phyloP scores from a whole-genome alignment of 2,329 filamentous ascomycete species.

The Penicillium corylophilum region DNA sequence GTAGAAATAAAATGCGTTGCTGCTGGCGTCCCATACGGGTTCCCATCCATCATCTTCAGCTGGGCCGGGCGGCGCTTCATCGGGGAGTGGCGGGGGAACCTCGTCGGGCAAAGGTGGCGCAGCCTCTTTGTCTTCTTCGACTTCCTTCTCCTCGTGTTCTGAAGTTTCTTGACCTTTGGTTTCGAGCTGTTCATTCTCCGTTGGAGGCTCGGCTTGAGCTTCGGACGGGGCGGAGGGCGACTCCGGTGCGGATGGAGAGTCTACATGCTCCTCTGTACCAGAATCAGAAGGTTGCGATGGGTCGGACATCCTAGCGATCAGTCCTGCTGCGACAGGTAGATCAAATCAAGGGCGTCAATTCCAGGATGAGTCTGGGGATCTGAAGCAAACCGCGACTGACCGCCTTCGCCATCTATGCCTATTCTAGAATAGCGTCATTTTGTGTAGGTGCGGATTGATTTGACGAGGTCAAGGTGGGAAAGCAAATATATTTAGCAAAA shows the following conservation, averaged over 20 bases:
- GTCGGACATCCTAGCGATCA: conserved; percentile 15
- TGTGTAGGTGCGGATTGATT: not conserved
- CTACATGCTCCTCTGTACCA: conserved; percentile 71
- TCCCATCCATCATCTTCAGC: conserved; percentile 71
- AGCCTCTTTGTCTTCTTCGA: conserved; percentile 17
- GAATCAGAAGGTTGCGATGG: conserved; percentile 1
- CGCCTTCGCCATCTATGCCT: conserved; percentile 3
- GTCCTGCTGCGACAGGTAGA: not conserved
- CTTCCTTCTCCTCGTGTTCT: conserved; percentile 49
- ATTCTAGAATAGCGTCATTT: not conserved
- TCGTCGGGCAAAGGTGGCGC: conserved; percentile 45
- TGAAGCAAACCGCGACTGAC: not conserved
- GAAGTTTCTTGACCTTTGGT: conserved; percentile 4
- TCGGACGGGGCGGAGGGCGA: conserved; percentile 78
- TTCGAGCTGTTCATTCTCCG: not conserved
- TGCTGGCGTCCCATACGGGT: conserved; percentile 69
- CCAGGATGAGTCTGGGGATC: not conserved
- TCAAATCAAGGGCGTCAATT: not conserved
- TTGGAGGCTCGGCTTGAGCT: conserved; percentile 24
- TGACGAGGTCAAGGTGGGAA: too few relatives aligned
- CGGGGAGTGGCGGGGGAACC: conserved; percentile 51
- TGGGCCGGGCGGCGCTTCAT: conserved; percentile 50
- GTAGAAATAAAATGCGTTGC: conserved; percentile 76
- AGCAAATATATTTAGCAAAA: too few relatives aligned
- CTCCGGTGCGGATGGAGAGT: conserved; percentile 83